These are phyloP conservation scores for Epichloe brachyelytri DNA, from an alignment of 2,329 filamentous ascomycete species.

Conservation along the genomic window DNA sequence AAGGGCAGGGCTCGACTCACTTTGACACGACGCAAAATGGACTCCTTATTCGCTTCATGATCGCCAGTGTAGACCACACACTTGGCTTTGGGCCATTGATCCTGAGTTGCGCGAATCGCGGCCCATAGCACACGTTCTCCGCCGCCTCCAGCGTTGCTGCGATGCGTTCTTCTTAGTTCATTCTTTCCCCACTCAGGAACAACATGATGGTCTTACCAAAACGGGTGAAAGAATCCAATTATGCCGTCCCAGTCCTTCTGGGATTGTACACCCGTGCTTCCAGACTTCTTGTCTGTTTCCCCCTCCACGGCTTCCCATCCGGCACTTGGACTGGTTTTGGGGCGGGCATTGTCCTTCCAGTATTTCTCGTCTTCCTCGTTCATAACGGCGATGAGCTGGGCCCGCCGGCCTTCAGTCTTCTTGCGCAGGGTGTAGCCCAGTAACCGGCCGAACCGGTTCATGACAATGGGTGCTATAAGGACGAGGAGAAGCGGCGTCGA, in stretches of 20 bases:
- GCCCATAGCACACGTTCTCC: constrained; percentile 96
- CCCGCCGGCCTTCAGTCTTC: constrained; percentile 49
- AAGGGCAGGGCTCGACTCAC: constrained; percentile 25
- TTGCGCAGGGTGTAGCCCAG: constrained; percentile 50
- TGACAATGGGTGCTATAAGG: constrained; percentile 15
- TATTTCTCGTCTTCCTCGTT: constrained; percentile 30
- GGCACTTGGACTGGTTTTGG: constrained; percentile 34
- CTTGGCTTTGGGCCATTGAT: constrained; percentile 74
- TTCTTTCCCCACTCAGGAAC: neutral
- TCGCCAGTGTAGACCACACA: constrained; percentile 94
- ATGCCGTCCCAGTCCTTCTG: constrained; percentile 63
- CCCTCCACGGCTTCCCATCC: constrained; percentile 60
- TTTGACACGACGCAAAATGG: constrained; percentile 66
- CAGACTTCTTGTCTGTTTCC: constrained; percentile 38
- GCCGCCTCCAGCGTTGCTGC: constrained; percentile 85
- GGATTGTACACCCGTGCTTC: constrained; percentile 21
- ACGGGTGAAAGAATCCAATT: constrained; percentile 94
- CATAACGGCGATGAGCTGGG: constrained; percentile 41
- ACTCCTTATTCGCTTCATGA: constrained; percentile 69
- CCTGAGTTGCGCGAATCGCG: constrained; percentile 81
- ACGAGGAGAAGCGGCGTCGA: constrained; percentile 11
- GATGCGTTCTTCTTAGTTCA: constrained; percentile 3
- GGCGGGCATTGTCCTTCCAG: constrained; percentile 19
- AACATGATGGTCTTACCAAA: constrained; percentile 51
- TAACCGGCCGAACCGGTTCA: constrained; percentile 24